Evolutionary conservation across 2,329 filamentous ascomycete genomes (phyloP).

Genomic region (Malbranchea cinnamomea): DNA sequence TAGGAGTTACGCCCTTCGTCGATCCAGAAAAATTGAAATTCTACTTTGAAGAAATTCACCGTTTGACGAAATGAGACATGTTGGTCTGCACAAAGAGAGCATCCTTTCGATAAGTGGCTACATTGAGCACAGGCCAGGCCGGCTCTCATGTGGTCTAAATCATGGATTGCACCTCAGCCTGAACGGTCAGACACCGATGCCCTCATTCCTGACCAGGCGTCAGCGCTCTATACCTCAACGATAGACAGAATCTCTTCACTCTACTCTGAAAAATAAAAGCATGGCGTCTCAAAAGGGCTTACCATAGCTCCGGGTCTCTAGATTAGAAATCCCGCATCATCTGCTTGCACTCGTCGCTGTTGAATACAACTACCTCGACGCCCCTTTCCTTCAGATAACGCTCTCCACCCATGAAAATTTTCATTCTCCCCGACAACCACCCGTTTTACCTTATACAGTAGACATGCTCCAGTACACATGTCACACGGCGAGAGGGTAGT

Average conservation of each 20-base stretch:
- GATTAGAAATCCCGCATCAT: slow-evolving; percentile 60
- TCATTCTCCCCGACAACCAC: slow-evolving; percentile 68
- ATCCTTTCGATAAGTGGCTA: too few species aligned
- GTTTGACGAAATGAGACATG: slow-evolving; percentile 23
- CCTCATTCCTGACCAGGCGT: slow-evolving; percentile 37
- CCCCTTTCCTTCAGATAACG: slow-evolving; percentile 52
- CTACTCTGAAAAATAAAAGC: slow-evolving; percentile 1
- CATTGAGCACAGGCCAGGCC: slow-evolving; percentile 3
- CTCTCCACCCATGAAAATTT: slow-evolving; percentile 59
- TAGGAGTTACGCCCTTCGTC: slow-evolving; percentile 86
- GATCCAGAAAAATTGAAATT: slow-evolving; percentile 87
- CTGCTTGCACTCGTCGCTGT: slow-evolving; percentile 48
- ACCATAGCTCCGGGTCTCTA: slow-evolving; percentile 60
- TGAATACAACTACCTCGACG: slow-evolving; percentile 57
- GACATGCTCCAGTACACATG: slow-evolving; percentile 67
- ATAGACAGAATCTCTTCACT: slow-evolving; percentile 6
- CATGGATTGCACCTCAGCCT: too few species aligned
- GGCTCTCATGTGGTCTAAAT: too few species aligned
- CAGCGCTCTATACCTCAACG: slow-evolving; percentile 10
- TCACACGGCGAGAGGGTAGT: slow-evolving; percentile 67
- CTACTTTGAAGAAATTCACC: slow-evolving; percentile 85
- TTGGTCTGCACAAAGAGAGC: neutral
- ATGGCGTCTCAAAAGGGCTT: slow-evolving; percentile 16
- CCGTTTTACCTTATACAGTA: slow-evolving; percentile 58
- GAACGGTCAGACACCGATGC: slow-evolving; percentile 36